Percentiles rank a stretch among this genome's conserved stretches.
These are phyloP conservation scores for Sporisorium scitamineum DNA, from an alignment of 1,284 basidiomycete species.

Conservation along the genomic window DNA sequence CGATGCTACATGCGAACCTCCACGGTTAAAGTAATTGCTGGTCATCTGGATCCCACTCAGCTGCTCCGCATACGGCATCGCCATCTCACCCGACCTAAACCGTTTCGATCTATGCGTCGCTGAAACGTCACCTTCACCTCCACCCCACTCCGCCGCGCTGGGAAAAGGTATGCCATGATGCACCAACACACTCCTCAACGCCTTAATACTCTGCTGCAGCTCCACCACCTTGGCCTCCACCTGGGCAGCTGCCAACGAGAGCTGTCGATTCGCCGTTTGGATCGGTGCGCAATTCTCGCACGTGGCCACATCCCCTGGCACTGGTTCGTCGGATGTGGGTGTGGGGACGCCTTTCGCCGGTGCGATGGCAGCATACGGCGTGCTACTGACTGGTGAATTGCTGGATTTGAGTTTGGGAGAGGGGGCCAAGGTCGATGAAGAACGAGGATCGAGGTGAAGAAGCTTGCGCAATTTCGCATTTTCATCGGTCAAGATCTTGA, in stretches of 20 bases:
- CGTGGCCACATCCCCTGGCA: not conserved
- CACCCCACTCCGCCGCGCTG: not conserved
- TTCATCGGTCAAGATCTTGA: constrained; percentile 32
- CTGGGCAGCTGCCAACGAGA: constrained; percentile 24
- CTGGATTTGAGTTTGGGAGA: not conserved
- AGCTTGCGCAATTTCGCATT: constrained; percentile 31
- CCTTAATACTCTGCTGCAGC: constrained; percentile 20
- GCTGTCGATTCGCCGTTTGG: constrained; percentile 25
- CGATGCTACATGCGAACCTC: no score
- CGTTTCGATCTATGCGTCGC: not conserved
- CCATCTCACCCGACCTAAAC: not conserved
- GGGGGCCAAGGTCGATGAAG: not conserved
- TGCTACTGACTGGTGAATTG: not conserved
- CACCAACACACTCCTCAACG: constrained; percentile 23
- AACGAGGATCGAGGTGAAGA: constrained; percentile 6
- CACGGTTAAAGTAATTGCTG: constrained; percentile 4
- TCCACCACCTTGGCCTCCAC: constrained; percentile 19
- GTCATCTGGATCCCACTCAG: constrained; percentile 23
- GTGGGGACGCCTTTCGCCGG: not conserved
- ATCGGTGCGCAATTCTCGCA: constrained; percentile 22
- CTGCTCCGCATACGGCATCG: not conserved
- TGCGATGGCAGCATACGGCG: not conserved
- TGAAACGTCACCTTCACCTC: no score
- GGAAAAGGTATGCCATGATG: constrained; percentile 26
- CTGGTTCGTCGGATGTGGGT: not conserved